Base-by-base conservation (phyloP, 148 eudicot genomes). In the Mesembryanthemum crystallinum region DNA sequence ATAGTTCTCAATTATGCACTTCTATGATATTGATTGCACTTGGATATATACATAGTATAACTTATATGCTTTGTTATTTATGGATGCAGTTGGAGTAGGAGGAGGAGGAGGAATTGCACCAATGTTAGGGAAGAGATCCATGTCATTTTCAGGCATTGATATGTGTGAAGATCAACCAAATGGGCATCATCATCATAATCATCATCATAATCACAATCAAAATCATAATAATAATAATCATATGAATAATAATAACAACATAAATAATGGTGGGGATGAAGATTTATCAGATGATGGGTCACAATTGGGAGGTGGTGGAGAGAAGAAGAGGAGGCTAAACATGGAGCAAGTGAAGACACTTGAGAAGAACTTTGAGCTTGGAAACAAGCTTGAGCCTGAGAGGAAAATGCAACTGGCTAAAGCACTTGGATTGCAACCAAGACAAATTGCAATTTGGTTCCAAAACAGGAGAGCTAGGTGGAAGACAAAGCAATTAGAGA, bases 401-500 rank as follows among this genome's bases (percentile, higher is more conserved):
- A 85, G 98, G 72, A 95, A 95, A 87, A 81, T 95, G 86, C 97
- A 95, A 87, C 74, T 95, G 72, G 97, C 98, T 68, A 86, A 90
- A 47, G 94, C 94, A 33, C 97, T 95, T 77, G 97, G 97, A 1
- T 86, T 95, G 5, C 97, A 95, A 70, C 99, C 99, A 1, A 91
- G 98, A 52, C 99, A 95, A 64, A 82, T 95, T 60, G 99, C 99
- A 0, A 92, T 95, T 39, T 95, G 99, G 99, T 95, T 95, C 55
- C 99, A 95, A 71, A 95, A 95, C 42, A 82, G 99, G 47, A 86
- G 99, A 77, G 99, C 99, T 2, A 83, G 99, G 32, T 95, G 99
- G 94, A 95, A 95, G 74, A 95, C 99, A 5, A 95, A 95, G 84
- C 99, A 95, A 66, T 76, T 95, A 52, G 99, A 95, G 84, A 95